Base-by-base conservation (phyloP, 108 stramenopile genomes). In the Cyclotella distinguenda region DNA sequence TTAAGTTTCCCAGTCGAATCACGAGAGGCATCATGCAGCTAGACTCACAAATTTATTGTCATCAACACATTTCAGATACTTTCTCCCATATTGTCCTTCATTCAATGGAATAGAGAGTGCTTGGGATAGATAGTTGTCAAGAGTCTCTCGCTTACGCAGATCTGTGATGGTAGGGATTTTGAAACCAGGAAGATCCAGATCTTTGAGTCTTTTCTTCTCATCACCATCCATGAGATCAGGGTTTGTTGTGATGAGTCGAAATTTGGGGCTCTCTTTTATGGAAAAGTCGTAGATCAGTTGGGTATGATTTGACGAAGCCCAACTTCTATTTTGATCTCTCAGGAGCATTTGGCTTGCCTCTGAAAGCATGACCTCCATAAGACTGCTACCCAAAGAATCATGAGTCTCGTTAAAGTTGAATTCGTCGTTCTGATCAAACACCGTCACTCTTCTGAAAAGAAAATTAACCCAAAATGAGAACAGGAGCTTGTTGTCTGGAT, bases 281-380 rank as follows among this genome's bases (percentile, higher is more conserved):
- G 61, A 54, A 26, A 70, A 70, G 22, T 70, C 68, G 22, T 70
- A 70, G n/a, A 70, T 70, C 33, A 70, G 18, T 51, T 70, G 68
- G 11, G 50, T 52, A 34, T 64, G 50, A 10, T 64, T 54, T 50
- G 48, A 52, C 12, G 15, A 31, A 13, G 62, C 23, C 61, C 68
- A 63, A 27, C 51, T 64, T 9, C 26, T 10, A 53, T 40, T 53
- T 33, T 70, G 68, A 15, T 63, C 62, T 15, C 35, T 35, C 26
- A 7, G n/a, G 1, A 70, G 46, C 39, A 64, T 52, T 54, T 54
- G 61, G 16, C 60, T 31, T 22, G 52, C 38, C 68, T 70, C 68
- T 25, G 16, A 7, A 38, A 70, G 49, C 68, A 70, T 70, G 10
- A 70, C 40, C 18, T 63, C 22, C 68, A 70, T 70, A 33, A 70